Evolutionary conservation across 192 early-diverging fungal genomes (phyloP), one percentile per base, ranked within the genome.

Genomic region (Podila epicladia): DNA sequence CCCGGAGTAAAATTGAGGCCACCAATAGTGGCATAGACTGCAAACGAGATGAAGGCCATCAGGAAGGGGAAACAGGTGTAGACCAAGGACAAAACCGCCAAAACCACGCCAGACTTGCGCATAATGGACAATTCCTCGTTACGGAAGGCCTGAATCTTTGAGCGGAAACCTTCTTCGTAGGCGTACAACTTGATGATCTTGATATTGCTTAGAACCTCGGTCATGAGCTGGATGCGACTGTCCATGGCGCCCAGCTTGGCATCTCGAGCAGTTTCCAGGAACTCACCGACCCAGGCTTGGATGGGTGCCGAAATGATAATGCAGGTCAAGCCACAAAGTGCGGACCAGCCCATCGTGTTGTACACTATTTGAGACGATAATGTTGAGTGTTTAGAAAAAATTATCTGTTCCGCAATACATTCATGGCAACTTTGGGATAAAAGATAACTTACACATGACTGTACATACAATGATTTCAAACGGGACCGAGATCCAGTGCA

Each of bases 141-240:
- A 28, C 73, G 65, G 62, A 57, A 64, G 53, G 49, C 26, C 9
- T 48, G 37, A 41, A 69, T 60, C 12, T 69, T 75, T 1, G 61
- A n/a, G 57, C 67, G 61, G 41, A 69, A 75, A 13, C 32, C 61
- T 0, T 65, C 45, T 9, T 75, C 73, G 19, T 75, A 75, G 2
- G 65, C 73, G 37, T 76, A 76, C n/a, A 76, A 45, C 35, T 76
- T 76, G 63, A 76, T 59, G 49, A 64, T 62, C 35, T 76, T 76
- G 45, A 76, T 76, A 33, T 76, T 64, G 57, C 67, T 57, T 6
- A 76, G 68, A 0, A 76, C 24, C 17, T 76, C 68, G 26, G 62
- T 61, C 74, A 76, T 76, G 22, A 76, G 53, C 6, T 28, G 67
- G 5, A 76, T 62, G 41, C 74, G 74, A 11, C 68, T 65, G 26